Conservation (phyloP, 2,329 filamentous ascomycete species). For the Cadophora sp. region DNA sequence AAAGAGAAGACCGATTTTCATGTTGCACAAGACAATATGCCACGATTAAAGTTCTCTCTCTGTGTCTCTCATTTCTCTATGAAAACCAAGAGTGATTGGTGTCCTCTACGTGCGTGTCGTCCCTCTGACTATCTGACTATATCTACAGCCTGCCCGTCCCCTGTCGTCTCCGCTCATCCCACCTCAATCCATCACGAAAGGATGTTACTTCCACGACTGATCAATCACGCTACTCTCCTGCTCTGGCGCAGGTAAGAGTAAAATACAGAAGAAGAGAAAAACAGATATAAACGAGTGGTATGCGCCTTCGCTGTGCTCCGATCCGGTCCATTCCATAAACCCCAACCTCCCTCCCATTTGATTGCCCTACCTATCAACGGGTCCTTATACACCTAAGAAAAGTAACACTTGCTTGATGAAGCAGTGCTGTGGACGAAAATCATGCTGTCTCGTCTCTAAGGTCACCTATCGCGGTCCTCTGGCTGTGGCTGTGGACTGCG, state of each 20-base stretch:
- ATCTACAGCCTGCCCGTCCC: neutral
- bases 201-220: neutral
- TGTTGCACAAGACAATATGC: neutral
- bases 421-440: neutral
- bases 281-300: slow-evolving; percentile 36
- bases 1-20: no score
- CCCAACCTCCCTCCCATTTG: neutral
- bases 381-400: slow-evolving; percentile 35
- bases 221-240: neutral
- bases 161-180: no score
- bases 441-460: no score
- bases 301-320: slow-evolving; percentile 41
- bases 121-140: neutral
- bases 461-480: slow-evolving; percentile 41
- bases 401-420: slow-evolving; percentile 17
- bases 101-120: neutral
- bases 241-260: neutral
- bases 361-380: slow-evolving; percentile 22
- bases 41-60: neutral
- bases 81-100: neutral
- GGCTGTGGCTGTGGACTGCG: slow-evolving; percentile 33
- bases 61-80: neutral
- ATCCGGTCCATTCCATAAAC: slow-evolving; percentile 27
- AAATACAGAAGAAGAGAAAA: slow-evolving; percentile 12
- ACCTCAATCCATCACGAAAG: neutral